Percentiles rank a stretch among this genome's conserved stretches.
Evolutionary conservation across 2,329 filamentous ascomycete genomes (phyloP).

Genomic region (Colletotrichum acutatum): DNA sequence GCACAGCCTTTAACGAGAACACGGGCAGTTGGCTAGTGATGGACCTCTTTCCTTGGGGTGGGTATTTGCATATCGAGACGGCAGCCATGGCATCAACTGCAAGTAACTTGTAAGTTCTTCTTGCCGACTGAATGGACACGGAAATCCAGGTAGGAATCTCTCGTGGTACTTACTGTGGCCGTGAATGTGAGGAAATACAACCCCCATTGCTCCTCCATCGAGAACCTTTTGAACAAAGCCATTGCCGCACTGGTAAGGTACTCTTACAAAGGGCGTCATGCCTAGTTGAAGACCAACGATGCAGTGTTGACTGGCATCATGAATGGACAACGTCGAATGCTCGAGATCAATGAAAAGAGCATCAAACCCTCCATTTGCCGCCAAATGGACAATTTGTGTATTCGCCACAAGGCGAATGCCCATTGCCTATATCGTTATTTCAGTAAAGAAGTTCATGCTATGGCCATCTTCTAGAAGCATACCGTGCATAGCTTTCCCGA

Average conservation of each 20-base stretch:
- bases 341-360: conserved; percentile 52
- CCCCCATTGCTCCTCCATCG: conserved; percentile 41
- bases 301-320: conserved; percentile 44
- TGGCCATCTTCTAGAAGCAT: background rate
- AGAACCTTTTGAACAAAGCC: conserved; percentile 42
- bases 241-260: conserved; percentile 40
- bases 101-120: background rate
- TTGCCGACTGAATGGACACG: background rate
- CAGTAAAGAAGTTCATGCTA: background rate
- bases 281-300: conserved; percentile 37
- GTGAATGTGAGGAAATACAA: conserved; percentile 42
- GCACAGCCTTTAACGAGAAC: conserved; percentile 40
- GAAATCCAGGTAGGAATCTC: background rate
- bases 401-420: conserved; percentile 44
- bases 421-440: conserved; percentile 36
- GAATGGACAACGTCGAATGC: conserved; percentile 46
- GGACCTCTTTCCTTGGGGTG: conserved; percentile 38
- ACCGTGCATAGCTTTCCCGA: conserved; percentile 21
- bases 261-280: conserved; percentile 39
- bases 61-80: conserved; percentile 42
- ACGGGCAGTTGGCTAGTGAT: conserved; percentile 40
- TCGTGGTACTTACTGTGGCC: background rate
- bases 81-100: conserved; percentile 41
- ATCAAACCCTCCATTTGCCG: conserved; percentile 47
- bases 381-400: conserved; percentile 45